Percentiles rank a stretch among this genome's conserved stretches.
Evolutionary conservation across 495 filamentous ascomycete species (phyloP).

Genomic region (Penicillium waksmanii): DNA sequence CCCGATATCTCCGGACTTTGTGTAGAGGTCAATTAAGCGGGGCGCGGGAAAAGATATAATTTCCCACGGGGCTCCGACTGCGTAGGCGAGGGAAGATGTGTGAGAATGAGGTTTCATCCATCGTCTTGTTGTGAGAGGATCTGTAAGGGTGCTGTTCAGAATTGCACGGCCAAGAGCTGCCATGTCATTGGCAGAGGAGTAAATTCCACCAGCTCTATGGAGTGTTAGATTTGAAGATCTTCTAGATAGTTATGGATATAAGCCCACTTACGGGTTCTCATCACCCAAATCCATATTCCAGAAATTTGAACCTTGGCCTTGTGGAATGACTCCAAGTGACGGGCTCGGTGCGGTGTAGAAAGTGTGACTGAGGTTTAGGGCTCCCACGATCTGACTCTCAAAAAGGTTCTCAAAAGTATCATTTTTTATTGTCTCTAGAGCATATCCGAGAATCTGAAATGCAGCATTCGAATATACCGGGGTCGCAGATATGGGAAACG

Average conservation of each 20-base stretch:
- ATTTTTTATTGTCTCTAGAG: constrained; percentile 43
- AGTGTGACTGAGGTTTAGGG: constrained; percentile 43
- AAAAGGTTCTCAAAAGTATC: constrained; percentile 17
- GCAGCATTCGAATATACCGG: constrained; percentile 65
- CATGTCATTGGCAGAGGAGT: constrained; percentile 56
- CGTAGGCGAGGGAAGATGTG: constrained; percentile 48
- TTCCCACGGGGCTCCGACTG: constrained; percentile 63
- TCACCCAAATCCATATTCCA: constrained; percentile 49
- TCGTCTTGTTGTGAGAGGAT: constrained; percentile 46
- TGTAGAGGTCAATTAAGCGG: constrained; percentile 55
- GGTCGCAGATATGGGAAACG: constrained; percentile 51
- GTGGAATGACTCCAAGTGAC: constrained; percentile 39
- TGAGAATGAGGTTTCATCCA: constrained; percentile 61
- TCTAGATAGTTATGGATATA: neutral
- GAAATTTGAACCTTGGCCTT: constrained; percentile 18
- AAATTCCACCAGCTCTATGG: constrained; percentile 58
- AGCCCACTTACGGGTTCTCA: constrained; percentile 44
- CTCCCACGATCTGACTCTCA: constrained; percentile 34
- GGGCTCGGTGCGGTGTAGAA: constrained; percentile 35
- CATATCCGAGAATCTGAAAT: constrained; percentile 60
- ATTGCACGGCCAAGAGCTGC: constrained; percentile 57
- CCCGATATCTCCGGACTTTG: constrained; percentile 55
- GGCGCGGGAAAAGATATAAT: constrained; percentile 33
- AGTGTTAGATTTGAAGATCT: neutral
- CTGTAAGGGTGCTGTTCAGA: constrained; percentile 51